Evolutionary conservation across 2,329 filamentous ascomycete genomes (phyloP).

Genomic region (Cordyceps cicadae): DNA sequence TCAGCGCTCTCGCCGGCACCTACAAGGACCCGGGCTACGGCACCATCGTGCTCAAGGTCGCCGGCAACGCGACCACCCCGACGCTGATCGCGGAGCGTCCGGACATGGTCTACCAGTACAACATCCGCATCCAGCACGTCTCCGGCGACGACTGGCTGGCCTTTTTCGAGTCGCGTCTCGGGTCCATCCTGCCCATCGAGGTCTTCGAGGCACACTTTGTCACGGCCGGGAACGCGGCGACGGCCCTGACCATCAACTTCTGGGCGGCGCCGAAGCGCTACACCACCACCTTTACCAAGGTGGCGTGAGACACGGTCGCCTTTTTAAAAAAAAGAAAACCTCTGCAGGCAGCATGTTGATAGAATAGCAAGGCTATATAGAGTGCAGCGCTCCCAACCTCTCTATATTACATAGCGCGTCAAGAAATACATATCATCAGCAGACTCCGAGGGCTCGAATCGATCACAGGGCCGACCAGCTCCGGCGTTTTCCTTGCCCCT

Average conservation of each 20-base stretch:
- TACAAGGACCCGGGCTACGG: neutral
- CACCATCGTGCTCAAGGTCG: neutral
- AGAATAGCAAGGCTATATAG: neutral
- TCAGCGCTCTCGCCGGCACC: neutral
- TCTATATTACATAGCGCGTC: no score
- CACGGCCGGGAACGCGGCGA: neutral
- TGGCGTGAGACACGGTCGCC: neutral
- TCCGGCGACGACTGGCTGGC: neutral
- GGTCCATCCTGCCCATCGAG: neutral
- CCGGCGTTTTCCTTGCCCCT: no score
- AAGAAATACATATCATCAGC: no score
- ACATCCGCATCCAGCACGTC: neutral
- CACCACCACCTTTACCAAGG: neutral
- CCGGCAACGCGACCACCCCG: no score
- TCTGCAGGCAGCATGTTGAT: neutral
- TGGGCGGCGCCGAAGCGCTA: neutral
- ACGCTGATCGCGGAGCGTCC: neutral
- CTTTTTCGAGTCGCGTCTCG: neutral
- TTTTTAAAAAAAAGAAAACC: no score
- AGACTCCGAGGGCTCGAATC: no score
- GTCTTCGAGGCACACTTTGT: neutral
- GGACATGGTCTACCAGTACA: neutral
- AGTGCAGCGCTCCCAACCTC: no score
- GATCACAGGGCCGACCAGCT: no score
- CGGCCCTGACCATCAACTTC: neutral